Base-by-base conservation (phyloP, 2,329 filamentous ascomycete species). In the Apiospora aurea region DNA sequence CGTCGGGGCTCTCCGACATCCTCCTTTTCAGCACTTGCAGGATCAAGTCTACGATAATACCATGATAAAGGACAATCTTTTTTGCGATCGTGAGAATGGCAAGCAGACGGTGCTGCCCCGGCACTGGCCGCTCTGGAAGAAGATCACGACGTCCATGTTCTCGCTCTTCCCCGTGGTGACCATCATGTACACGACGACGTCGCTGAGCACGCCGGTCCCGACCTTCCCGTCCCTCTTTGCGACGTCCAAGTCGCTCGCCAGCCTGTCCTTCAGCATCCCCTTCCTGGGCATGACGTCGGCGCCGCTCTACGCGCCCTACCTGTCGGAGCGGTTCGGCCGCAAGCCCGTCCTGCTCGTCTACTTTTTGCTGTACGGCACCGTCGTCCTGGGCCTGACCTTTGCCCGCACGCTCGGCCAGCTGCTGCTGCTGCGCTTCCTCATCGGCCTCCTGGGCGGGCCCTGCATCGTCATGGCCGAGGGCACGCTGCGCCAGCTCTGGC, bases 361-460 rank as follows among this genome's bases (percentile, higher is more conserved):
- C 1, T 72, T 72, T 49, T 16, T 68, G 41, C 73, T 84, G 0
- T 84, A 82, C 73, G 81, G 80, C 73, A 76, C 84, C 1, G 85
- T 86, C 73, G 83, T 80, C 0, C 75, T 85, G 0, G 84, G 84
- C 0, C n/a, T 71, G 61, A 61, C 53, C 16, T 61, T 61, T 16
- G 79, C 83, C 4, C 74, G 79, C 18, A 81, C 72, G 29, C 80
- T 85, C 29, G 78, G 76, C 0, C 76, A 78, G 57, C 73, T 86
- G 8, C 72, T 81, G 11, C 75, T 85, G 2, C 84, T 81, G 70
- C 79, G 84, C 8, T 83, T 83, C 74, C 79, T 83, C 51, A 81
- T 81, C 16, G 80, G 79, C 4, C 75, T 82, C 4, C 67, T 75
- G 21, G 79, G 79, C 53, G 78, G 79, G 21, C 79, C 79, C 4